Conservation (phyloP, 768 basidiomycete genomes). For the Gymnopilus dilepis region DNA sequence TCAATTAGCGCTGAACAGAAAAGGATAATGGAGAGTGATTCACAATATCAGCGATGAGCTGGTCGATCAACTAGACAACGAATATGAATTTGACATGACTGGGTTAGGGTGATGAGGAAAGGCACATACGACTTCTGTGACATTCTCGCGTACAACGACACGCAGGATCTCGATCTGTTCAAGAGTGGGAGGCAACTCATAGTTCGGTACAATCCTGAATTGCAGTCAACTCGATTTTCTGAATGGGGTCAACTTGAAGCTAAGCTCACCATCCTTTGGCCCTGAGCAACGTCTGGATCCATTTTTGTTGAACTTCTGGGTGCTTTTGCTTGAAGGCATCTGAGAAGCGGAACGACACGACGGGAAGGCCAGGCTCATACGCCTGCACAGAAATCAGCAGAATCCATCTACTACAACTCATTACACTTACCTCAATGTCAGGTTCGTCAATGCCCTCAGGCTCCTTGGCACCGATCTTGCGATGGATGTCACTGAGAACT, state of each 20-base stretch:
- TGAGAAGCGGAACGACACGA: constrained; percentile 68
- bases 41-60: constrained; percentile 72
- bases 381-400: constrained; percentile 33
- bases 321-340: constrained; percentile 59
- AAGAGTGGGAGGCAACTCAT: constrained; percentile 56
- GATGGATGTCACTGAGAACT: constrained; percentile 63
- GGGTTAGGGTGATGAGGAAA: neutral
- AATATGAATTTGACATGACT: neutral
- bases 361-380: constrained; percentile 66
- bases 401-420: constrained; percentile 19
- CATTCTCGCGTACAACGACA: constrained; percentile 66
- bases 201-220: constrained; percentile 55
- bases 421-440: constrained; percentile 56
- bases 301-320: constrained; percentile 63
- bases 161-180: constrained; percentile 65
- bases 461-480: constrained; percentile 35
- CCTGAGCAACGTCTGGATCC: constrained; percentile 58
- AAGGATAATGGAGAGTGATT: constrained; percentile 24
- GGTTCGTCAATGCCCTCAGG: constrained; percentile 50
- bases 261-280: constrained; percentile 57
- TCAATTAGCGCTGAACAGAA: constrained; percentile 1
- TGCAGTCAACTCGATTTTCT: neutral
- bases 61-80: constrained; percentile 60
- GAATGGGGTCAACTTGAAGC: neutral
- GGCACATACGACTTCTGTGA: constrained; percentile 50